Base-by-base conservation (phyloP, 345 rosid species). In the Camelina sativa region DNA sequence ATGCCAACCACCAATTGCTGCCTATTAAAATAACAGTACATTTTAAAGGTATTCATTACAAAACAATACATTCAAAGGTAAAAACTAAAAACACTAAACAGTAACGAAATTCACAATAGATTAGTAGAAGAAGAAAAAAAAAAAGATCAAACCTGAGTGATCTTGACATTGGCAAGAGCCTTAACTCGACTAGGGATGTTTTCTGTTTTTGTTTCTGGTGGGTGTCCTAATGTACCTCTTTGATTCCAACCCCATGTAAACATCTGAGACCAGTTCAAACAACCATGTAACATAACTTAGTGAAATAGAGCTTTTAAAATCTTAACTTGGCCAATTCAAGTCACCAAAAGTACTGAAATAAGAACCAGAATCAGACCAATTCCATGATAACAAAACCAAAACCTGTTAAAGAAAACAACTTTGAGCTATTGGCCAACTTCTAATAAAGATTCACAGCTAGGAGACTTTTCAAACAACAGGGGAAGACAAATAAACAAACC, bases 191-290 rank as follows among this genome's bases (percentile, higher is more conserved):
- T 92, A 4, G 99, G 99, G 61, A 86, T 41, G 43, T 88, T 95
- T 81, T 96, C 94, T 41, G 94, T 92, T 79, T 96, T 96, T 72
- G 85, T 87, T 82, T 84, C 90, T 3, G 97, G 89, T 11, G 90
- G 95, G 53, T 92, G 99, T 28, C 98, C 99, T 51, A 96, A 77
- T 28, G 99, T 96, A 37, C 99, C 99, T 85, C 97, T 88, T 84
- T 96, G 99, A 85, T 96, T 96, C 99, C 99, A 96, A 6, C 99
- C 99, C 99, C 99, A 96, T 2, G 97, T 96, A 83, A 92, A 92
- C 86, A 96, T 79, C 99, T 96, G 79, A 63, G 11, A 41, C 16
- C 61, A 67, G 61, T 76, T 11, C 13, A 44, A 60, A 68, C 34
- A 16, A 12, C 37, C 8, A 63, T n/a, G 10, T 19, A 41, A 62